Evolutionary conservation across 768 basidiomycete genomes (phyloP).

Genomic region (Tephrocybe sp.): DNA sequence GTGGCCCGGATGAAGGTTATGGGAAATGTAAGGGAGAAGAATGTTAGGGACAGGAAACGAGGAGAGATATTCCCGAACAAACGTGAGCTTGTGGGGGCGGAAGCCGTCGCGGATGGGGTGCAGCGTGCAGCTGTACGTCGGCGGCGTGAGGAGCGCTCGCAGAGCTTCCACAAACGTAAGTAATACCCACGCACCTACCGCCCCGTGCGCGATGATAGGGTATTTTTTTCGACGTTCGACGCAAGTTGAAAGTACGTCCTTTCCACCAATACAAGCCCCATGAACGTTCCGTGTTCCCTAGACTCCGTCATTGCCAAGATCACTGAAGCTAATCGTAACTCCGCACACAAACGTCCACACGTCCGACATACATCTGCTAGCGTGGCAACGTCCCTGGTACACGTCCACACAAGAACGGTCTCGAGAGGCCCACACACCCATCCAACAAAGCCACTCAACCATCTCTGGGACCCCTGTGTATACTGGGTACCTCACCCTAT

Average conservation of each 20-base stretch:
- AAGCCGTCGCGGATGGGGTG: constrained; percentile 3
- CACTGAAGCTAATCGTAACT: not conserved
- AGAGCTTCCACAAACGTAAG: constrained; percentile 8
- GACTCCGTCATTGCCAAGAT: not conserved
- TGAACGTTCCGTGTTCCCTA: not conserved
- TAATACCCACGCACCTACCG: not conserved
- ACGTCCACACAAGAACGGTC: not conserved
- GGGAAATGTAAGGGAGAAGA: not conserved
- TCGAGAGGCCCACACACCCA: not conserved
- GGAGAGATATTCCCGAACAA: constrained; percentile 1
- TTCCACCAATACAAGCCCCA: not conserved
- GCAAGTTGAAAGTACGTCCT: not conserved
- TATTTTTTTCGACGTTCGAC: not conserved
- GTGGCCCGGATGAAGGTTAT: not conserved
- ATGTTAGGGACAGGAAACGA: not conserved
- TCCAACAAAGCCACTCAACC: not conserved
- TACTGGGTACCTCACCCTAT: not conserved
- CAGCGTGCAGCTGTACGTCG: not conserved
- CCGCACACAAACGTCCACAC: constrained; percentile 11
- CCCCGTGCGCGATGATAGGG: constrained; percentile 8
- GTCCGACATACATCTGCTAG: constrained; percentile 8
- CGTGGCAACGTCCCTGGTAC: constrained; percentile 1
- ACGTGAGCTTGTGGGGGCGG: not conserved
- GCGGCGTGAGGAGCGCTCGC: not conserved
- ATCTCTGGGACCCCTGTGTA: not conserved